These are phyloP conservation scores for Umbelopsis sp. DNA, from an alignment of 192 early-diverging fungal species.

Conservation along the genomic window DNA sequence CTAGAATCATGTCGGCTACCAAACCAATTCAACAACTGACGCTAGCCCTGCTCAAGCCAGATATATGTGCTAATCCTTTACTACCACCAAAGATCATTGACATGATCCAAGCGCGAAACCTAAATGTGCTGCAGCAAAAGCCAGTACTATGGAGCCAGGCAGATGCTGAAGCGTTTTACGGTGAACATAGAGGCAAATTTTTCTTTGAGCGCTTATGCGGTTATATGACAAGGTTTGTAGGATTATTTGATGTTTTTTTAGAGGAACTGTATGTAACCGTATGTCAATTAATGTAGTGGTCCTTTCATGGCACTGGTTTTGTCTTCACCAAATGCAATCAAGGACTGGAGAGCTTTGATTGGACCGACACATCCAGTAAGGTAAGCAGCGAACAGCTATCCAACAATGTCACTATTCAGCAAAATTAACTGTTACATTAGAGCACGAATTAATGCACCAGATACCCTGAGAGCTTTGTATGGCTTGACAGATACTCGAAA, in stretches of 20 bases:
- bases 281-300: slow-evolving; percentile 42
- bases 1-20: background rate
- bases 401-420: background rate
- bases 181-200: slow-evolving; percentile 66
- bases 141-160: slow-evolving; percentile 54
- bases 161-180: slow-evolving; percentile 68
- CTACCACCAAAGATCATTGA: slow-evolving; percentile 43
- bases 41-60: slow-evolving; percentile 73
- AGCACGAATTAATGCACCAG: slow-evolving; percentile 57
- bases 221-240: slow-evolving; percentile 68
- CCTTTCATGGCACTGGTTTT: slow-evolving; percentile 65
- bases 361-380: slow-evolving; percentile 68
- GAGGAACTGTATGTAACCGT: background rate
- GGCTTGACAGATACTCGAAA: slow-evolving; percentile 78
- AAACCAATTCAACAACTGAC: slow-evolving; percentile 47
- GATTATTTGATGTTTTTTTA: background rate
- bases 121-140: slow-evolving; percentile 46
- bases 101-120: slow-evolving; percentile 44
- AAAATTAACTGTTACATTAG: slow-evolving; percentile 24
- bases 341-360: slow-evolving; percentile 64
- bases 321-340: slow-evolving; percentile 58
- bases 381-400: slow-evolving; percentile 35
- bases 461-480: slow-evolving; percentile 60
- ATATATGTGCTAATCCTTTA: slow-evolving; percentile 63
- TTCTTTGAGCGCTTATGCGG: slow-evolving; percentile 70